These are phyloP conservation scores for Fusarium pseudonygamai DNA, from an alignment of 2,329 filamentous ascomycete genomes.

Conservation along the genomic window DNA sequence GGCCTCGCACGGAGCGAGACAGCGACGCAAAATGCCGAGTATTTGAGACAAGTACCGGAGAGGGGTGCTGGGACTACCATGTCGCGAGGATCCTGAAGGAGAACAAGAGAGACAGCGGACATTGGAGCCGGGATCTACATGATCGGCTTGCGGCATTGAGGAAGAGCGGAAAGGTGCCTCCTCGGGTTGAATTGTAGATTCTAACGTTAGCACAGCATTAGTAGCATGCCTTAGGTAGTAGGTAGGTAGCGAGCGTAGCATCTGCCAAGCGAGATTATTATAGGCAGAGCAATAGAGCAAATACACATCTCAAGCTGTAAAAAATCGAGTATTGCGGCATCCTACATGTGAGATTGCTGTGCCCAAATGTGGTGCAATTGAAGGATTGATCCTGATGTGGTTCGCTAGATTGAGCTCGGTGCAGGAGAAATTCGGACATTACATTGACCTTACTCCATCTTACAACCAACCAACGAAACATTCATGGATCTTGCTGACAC, in stretches of 20 bases:
- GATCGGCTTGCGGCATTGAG: slow-evolving; percentile 48
- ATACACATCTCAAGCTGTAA: neutral
- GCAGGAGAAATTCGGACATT: slow-evolving; percentile 29
- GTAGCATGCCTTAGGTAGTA: neutral
- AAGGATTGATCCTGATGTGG: slow-evolving; percentile 1
- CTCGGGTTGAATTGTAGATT: slow-evolving; percentile 49
- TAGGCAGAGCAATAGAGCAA: neutral
- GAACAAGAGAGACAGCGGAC: slow-evolving; percentile 48
- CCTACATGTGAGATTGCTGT: neutral
- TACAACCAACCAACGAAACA: neutral
- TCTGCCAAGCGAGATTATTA: neutral
- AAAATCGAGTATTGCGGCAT: neutral
- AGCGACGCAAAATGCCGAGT: slow-evolving; percentile 50
- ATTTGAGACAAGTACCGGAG: slow-evolving; percentile 47
- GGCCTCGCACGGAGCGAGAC: slow-evolving; percentile 56
- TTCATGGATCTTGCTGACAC: slow-evolving; percentile 3
- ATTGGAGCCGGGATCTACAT: slow-evolving; percentile 59
- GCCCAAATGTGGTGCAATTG: neutral
- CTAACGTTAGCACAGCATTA: neutral
- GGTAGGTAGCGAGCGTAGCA: neutral
- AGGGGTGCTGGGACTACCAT: slow-evolving; percentile 69
- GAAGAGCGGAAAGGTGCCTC: slow-evolving; percentile 40
- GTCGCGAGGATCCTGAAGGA: slow-evolving; percentile 53
- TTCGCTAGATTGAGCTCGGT: slow-evolving; percentile 3
- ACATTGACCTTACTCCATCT: neutral